Evolutionary conservation across 208 protist genomes (phyloP).

Genomic region (Leishmania tarentolae): DNA sequence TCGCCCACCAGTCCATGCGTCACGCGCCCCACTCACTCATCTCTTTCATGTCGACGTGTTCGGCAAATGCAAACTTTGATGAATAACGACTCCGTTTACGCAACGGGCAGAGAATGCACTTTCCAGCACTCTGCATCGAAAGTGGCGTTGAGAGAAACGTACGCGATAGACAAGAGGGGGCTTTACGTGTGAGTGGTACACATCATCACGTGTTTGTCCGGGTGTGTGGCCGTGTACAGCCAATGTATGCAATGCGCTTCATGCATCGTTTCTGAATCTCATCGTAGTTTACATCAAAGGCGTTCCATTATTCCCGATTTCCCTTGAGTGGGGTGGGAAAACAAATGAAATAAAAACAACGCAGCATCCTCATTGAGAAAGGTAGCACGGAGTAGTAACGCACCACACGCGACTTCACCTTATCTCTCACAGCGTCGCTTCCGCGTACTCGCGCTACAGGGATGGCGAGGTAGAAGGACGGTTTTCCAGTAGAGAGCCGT

Average conservation of each 20-base stretch:
- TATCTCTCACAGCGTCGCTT: not conserved
- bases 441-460: not conserved
- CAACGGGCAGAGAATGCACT: not conserved
- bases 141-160: not conserved
- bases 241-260: not conserved
- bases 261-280: not conserved
- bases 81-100: not conserved
- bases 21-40: not conserved
- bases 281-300: not conserved
- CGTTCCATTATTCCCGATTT: not conserved
- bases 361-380: not conserved
- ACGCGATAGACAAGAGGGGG: not conserved
- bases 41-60: not conserved
- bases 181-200: not conserved
- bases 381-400: not conserved
- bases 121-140: not conserved
- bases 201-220: not conserved
- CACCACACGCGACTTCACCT: not conserved
- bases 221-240: not conserved
- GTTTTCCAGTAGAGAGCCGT: constrained; percentile 43
- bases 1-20: not conserved
- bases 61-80: not conserved
- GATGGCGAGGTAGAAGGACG: constrained; percentile 4
- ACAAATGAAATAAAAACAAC: not conserved
- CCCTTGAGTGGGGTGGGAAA: not conserved